Conservation (phyloP, 441 rosid species). For the Populus hybrid region DNA sequence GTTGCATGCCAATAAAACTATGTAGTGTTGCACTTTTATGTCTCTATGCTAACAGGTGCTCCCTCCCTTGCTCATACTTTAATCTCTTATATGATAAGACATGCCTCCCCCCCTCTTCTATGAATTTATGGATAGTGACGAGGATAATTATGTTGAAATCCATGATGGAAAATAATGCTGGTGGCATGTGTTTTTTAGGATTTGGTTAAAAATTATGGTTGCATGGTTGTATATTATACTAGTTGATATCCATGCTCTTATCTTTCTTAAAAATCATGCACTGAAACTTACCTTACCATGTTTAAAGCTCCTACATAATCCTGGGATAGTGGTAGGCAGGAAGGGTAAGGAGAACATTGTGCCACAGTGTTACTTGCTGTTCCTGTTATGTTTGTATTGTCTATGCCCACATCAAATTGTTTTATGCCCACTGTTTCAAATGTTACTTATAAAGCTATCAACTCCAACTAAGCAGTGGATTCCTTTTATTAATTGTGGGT, state of each 20-base stretch:
- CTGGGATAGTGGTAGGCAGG: background rate
- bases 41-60: too few relatives aligned
- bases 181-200: background rate
- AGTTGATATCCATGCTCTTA: background rate
- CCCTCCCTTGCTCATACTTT: too few relatives aligned
- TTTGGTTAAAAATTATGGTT: background rate
- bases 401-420: background rate
- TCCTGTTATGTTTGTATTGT: background rate
- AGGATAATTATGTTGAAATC: background rate
- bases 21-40: too few relatives aligned
- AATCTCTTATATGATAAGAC: too few relatives aligned
- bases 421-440: background rate
- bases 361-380: background rate
- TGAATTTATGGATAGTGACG: too few relatives aligned
- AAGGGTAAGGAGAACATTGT: background rate
- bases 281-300: background rate
- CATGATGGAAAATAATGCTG: background rate
- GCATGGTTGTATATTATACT: background rate
- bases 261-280: background rate
- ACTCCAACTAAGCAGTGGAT: constrained; percentile 15
- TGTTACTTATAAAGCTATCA: background rate
- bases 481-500: constrained; percentile 34
- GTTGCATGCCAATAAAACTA: too few relatives aligned
- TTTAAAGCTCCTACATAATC: background rate
- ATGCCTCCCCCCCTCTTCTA: too few relatives aligned